phyloP scores from a whole-genome alignment of 768 basidiomycete species.

The Mycena haematopus region DNA sequence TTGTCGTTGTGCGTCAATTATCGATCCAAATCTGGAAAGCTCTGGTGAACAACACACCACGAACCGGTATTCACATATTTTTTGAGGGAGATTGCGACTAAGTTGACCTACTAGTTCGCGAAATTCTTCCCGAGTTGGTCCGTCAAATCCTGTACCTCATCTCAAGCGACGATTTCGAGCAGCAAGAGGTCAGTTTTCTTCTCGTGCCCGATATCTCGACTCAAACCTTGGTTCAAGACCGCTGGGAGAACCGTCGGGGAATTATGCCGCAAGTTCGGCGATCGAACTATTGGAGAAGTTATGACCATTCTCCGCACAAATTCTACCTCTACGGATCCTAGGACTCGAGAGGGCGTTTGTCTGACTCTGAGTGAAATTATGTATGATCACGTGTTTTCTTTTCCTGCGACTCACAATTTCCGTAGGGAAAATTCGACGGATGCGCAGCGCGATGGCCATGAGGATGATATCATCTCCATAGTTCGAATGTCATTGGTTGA shows the following conservation, averaged over 20 bases:
- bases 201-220: background rate
- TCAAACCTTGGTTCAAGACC: conserved; percentile 56
- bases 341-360: conserved; percentile 85
- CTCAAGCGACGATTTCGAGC: conserved; percentile 81
- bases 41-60: conserved; percentile 91
- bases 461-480: conserved; percentile 86
- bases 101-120: conserved; percentile 66
- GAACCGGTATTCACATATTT: conserved; percentile 63
- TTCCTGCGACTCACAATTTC: conserved; percentile 2
- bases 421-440: conserved; percentile 84
- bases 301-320: conserved; percentile 77
- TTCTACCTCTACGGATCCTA: conserved; percentile 64
- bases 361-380: conserved; percentile 87
- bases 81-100: background rate
- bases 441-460: conserved; percentile 83
- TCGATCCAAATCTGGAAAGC: conserved; percentile 99
- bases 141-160: conserved; percentile 78
- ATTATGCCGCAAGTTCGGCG: conserved; percentile 94
- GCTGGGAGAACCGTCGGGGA: conserved; percentile 89
- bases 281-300: conserved; percentile 85
- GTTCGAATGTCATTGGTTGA: conserved; percentile 89
- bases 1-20: conserved; percentile 86
- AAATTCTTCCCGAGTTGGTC: conserved; percentile 88
- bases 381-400: conserved; percentile 49
- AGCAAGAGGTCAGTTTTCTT: conserved; percentile 74